Evolutionary conservation across 2,329 filamentous ascomycete species (phyloP).

Genomic region (Diplocarpon rosae): DNA sequence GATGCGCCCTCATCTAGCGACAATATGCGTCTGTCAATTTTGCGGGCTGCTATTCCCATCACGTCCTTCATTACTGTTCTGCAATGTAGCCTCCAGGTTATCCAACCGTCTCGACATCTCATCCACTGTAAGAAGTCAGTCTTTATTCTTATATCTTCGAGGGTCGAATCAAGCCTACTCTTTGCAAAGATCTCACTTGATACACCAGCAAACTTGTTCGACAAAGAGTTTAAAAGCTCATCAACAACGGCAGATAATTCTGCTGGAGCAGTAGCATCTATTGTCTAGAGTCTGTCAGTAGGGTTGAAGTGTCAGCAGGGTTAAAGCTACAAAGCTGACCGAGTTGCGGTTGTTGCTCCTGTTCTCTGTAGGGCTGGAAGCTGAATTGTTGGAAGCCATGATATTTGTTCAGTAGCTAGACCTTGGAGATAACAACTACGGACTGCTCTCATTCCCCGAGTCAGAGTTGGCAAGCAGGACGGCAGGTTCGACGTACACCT

Average conservation of each 20-base stretch:
- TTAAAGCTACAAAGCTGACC: slow-evolving; percentile 7
- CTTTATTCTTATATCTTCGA: background rate
- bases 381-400: slow-evolving; percentile 10
- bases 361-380: slow-evolving; percentile 13
- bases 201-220: slow-evolving; percentile 73
- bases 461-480: too few relatives aligned
- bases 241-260: slow-evolving; percentile 53
- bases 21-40: slow-evolving; percentile 7
- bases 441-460: too few relatives aligned
- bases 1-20: background rate
- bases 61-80: slow-evolving; percentile 16
- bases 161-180: slow-evolving; percentile 38
- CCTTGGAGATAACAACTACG: too few relatives aligned
- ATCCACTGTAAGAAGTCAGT: slow-evolving; percentile 53
- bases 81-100: slow-evolving; percentile 44
- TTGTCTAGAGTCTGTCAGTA: slow-evolving; percentile 11
- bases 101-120: slow-evolving; percentile 85
- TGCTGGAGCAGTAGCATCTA: slow-evolving; percentile 21
- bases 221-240: slow-evolving; percentile 73
- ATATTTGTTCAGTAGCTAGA: background rate
- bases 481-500: background rate
- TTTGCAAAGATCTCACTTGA: slow-evolving; percentile 83
- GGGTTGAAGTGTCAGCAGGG: background rate
- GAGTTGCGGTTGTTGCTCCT: slow-evolving; percentile 12
- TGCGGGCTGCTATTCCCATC: slow-evolving; percentile 22